Percentiles rank a stretch among this genome's conserved stretches.
Conservation (phyloP, 2,329 filamentous ascomycete species). For the Paecilomyces dactylethromorphus region DNA sequence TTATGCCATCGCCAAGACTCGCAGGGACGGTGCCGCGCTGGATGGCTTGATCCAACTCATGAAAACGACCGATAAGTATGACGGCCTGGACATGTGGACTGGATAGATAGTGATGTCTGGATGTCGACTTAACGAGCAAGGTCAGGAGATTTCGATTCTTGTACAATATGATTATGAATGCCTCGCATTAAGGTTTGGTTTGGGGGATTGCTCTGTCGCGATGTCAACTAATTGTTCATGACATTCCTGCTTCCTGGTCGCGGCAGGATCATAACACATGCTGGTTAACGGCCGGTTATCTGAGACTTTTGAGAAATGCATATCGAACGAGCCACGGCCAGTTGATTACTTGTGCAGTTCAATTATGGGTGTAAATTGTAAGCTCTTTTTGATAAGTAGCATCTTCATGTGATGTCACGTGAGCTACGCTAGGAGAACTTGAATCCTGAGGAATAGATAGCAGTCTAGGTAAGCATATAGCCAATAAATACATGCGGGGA, state of each 20-base stretch:
- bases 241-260: background rate
- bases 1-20: slow-evolving; percentile 19
- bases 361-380: background rate
- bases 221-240: background rate
- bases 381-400: background rate
- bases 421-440: background rate
- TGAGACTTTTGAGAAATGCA: background rate
- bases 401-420: background rate
- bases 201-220: background rate
- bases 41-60: slow-evolving; percentile 35
- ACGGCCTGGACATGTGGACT: slow-evolving; percentile 17
- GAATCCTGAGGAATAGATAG: background rate
- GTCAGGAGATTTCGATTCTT: background rate
- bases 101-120: slow-evolving; percentile 7
- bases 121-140: background rate
- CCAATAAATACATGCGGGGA: too few species aligned
- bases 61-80: slow-evolving; percentile 24
- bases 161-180: background rate
- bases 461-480: too few species aligned
- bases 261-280: background rate
- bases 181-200: background rate
- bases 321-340: background rate
- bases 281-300: background rate
- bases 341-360: background rate
- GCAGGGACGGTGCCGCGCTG: slow-evolving; percentile 26